Evolutionary conservation across 257 asterid species (phyloP).

Genomic region (Datura wrightii): DNA sequence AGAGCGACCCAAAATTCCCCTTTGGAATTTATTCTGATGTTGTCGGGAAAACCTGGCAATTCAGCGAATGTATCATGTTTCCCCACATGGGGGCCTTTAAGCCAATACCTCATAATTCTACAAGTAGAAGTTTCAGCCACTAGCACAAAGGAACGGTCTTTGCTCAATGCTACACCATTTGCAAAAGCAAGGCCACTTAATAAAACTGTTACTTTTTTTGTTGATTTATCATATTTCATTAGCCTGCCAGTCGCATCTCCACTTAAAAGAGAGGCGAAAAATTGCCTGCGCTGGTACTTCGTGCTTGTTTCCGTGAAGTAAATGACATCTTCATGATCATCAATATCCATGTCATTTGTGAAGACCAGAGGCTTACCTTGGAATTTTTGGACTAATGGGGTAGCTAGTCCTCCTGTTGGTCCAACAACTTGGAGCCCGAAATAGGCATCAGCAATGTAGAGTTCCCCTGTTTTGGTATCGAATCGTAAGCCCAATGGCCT

Average conservation of each 20-base stretch:
- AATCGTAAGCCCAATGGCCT: constrained; percentile 73
- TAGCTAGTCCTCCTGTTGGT: constrained; percentile 63
- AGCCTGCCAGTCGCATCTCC: constrained; percentile 33
- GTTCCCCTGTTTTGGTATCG: constrained; percentile 51
- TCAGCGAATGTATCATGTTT: constrained; percentile 50
- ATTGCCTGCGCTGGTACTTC: constrained; percentile 57
- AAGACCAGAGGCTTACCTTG: constrained; percentile 58
- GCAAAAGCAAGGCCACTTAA: constrained; percentile 21
- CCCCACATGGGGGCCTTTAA: constrained; percentile 56
- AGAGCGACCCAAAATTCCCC: constrained; percentile 77
- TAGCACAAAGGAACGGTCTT: neutral
- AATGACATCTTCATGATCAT: constrained; percentile 51
- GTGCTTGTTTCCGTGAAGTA: constrained; percentile 77
- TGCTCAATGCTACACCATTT: constrained; percentile 1
- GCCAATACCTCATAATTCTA: constrained; percentile 52
- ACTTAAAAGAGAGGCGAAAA: constrained; percentile 43
- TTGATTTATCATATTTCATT: constrained; percentile 29
- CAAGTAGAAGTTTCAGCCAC: constrained; percentile 42
- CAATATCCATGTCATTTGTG: constrained; percentile 72
- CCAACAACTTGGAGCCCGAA: constrained; percentile 68
- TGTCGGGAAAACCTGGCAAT: constrained; percentile 68
- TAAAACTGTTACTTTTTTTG: neutral
- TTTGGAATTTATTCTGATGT: constrained; percentile 56
- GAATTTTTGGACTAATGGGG: constrained; percentile 57
- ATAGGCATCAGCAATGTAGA: constrained; percentile 77